Percentiles rank a stretch among this genome's conserved stretches.
Evolutionary conservation across 139 green algal genomes (phyloP).

Genomic region (Micractinium conductrix): DNA sequence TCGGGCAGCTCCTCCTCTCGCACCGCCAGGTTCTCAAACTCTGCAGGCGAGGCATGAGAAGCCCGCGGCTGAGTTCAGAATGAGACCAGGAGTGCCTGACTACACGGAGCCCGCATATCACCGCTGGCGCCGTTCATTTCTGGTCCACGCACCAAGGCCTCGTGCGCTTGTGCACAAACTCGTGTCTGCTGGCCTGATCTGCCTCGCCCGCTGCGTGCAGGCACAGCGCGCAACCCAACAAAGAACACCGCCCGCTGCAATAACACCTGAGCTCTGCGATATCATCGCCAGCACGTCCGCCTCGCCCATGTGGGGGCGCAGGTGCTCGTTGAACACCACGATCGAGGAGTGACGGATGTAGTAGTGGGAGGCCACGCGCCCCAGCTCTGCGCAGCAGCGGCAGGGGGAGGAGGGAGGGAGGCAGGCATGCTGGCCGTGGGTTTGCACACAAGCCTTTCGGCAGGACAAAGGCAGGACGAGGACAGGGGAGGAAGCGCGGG

Average conservation of each 20-base stretch:
- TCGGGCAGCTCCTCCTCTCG: conserved; percentile 96
- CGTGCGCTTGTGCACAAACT: no score
- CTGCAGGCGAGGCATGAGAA: conserved; percentile 35
- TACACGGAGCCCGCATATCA: no score
- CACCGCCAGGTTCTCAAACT: conserved; percentile 97
- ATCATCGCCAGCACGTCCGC: conserved; percentile 86
- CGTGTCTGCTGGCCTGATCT: no score
- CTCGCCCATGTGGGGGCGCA: conserved; percentile 86
- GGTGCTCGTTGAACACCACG: conserved; percentile 85
- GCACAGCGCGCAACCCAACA: no score
- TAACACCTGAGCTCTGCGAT: conserved; percentile 64
- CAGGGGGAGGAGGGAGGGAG: background rate
- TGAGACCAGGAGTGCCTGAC: background rate
- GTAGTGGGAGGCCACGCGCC: conserved; percentile 91
- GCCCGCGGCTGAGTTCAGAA: no score
- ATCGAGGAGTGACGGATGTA: conserved; percentile 91
- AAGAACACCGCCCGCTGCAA: no score
- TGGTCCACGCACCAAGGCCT: no score
- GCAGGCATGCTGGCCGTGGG: background rate
- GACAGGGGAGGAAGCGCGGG: no score
- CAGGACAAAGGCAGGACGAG: background rate
- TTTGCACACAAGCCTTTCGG: background rate
- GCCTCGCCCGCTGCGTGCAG: no score
- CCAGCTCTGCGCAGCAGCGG: conserved; percentile 71
- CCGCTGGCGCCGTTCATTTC: no score